phyloP scores from a whole-genome alignment of 495 filamentous ascomycete genomes.

The Lichenothelia convexa region DNA sequence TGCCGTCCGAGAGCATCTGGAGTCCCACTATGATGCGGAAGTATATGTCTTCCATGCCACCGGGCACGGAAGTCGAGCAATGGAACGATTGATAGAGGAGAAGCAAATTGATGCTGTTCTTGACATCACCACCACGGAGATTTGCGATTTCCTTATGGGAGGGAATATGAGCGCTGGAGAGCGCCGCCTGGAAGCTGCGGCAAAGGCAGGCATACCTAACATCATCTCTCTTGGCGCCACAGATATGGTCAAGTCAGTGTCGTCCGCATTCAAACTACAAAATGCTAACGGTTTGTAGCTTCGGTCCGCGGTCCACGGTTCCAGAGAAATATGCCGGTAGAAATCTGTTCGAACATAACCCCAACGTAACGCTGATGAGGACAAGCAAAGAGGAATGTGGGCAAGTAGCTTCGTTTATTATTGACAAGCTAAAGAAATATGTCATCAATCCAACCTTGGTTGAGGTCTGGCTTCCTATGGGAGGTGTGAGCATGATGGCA shows the following conservation, averaged over 20 bases:
- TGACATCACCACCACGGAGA: constrained; percentile 52
- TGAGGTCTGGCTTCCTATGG: constrained; percentile 37
- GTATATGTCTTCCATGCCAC: constrained; percentile 53
- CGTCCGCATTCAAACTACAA: too few relatives aligned
- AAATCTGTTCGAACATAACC: constrained; percentile 43
- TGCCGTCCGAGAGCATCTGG: constrained; percentile 27
- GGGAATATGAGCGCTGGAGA: constrained; percentile 40
- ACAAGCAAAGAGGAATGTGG: constrained; percentile 35
- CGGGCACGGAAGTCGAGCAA: constrained; percentile 42
- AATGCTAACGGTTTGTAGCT: too few relatives aligned
- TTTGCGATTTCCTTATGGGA: constrained; percentile 42
- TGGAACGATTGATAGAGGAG: constrained; percentile 43
- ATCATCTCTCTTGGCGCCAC: constrained; percentile 44
- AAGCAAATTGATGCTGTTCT: constrained; percentile 39
- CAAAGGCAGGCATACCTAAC: constrained; percentile 35
- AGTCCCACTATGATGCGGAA: constrained; percentile 27
- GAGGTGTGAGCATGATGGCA: constrained; percentile 31
- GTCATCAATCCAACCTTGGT: constrained; percentile 21
- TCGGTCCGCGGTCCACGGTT: constrained; percentile 35
- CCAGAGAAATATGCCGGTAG: constrained; percentile 29
- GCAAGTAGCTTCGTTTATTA: constrained; percentile 33
- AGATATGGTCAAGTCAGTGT: constrained; percentile 60
- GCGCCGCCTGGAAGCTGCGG: constrained; percentile 33
- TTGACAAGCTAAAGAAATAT: constrained; percentile 28
- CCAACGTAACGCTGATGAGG: constrained; percentile 44